Percentiles rank a stretch among this genome's conserved stretches.
phyloP scores from a whole-genome alignment of 2,329 filamentous ascomycete species.

The Tympanopsis confertula region DNA sequence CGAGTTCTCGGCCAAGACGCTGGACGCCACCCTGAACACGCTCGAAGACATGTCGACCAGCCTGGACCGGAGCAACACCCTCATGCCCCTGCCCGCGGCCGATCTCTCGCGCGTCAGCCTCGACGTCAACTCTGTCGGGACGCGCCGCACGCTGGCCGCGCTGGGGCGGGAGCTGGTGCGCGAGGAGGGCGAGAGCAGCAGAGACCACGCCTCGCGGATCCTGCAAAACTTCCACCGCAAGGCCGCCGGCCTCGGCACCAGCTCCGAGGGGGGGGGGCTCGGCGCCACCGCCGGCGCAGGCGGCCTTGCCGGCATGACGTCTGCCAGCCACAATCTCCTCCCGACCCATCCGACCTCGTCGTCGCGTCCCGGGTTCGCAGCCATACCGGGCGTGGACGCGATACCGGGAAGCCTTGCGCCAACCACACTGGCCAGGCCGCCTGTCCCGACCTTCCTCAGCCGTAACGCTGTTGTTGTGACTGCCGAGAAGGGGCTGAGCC shows the following conservation, averaged over 20 bases:
- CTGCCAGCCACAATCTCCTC: constrained; percentile 69
- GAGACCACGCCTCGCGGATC: constrained; percentile 75
- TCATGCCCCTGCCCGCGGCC: constrained; percentile 39
- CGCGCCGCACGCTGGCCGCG: constrained; percentile 44
- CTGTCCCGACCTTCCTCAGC: constrained; percentile 74
- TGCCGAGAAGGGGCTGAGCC: constrained; percentile 59
- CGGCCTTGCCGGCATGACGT: constrained; percentile 77
- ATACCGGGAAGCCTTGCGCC: constrained; percentile 61
- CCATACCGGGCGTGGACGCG: constrained; percentile 4
- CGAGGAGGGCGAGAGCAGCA: constrained; percentile 62
- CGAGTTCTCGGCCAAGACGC: constrained; percentile 75
- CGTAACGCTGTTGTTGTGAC: constrained; percentile 73
- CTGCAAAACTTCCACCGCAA: constrained; percentile 88
- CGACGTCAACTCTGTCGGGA: constrained; percentile 44
- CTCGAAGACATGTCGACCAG: constrained; percentile 31
- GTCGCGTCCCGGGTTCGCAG: constrained; percentile 10
- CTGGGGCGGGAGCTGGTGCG: constrained; percentile 28
- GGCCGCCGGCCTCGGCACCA: constrained; percentile 36
- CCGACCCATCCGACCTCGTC: constrained; percentile 38
- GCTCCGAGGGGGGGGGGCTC: constrained; percentile 24
- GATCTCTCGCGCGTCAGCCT: constrained; percentile 53
- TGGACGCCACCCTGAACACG: constrained; percentile 50
- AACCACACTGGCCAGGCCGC: constrained; percentile 69
- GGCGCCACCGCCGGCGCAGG: constrained; percentile 30
- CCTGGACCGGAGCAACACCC: constrained; percentile 50